Percentiles rank a stretch among this genome's conserved stretches.
Conservation (phyloP, 768 basidiomycete genomes). For the Gloeopeniophorella convolvens region DNA sequence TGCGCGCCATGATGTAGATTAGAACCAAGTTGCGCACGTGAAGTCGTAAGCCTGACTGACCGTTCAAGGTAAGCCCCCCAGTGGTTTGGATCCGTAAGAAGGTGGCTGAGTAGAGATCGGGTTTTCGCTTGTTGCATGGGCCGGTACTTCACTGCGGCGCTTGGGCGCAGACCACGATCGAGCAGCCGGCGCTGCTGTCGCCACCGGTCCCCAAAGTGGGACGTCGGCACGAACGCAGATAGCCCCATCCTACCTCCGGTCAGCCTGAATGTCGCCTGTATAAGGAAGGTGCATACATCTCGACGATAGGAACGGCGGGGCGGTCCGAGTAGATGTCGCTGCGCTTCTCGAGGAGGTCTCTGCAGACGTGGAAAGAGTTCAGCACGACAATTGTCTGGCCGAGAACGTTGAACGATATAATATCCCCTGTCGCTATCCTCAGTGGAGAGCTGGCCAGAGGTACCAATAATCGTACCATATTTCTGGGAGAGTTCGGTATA, state of each 20-base stretch:
- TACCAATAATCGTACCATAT: too few relatives aligned
- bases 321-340: too few relatives aligned
- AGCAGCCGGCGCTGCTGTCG: neutral
- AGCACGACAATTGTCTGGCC: neutral
- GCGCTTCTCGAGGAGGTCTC: neutral
- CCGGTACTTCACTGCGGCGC: neutral
- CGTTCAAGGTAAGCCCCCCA: neutral
- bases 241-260: neutral
- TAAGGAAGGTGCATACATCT: too few relatives aligned
- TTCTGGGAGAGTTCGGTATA: too few relatives aligned
- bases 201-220: neutral
- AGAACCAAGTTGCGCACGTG: too few relatives aligned
- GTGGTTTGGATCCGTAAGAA: neutral
- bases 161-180: neutral
- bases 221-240: neutral
- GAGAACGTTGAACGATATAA: neutral
- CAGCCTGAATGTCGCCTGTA: neutral
- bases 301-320: too few relatives aligned
- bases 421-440: too few relatives aligned
- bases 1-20: too few relatives aligned
- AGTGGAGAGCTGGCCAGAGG: too few relatives aligned
- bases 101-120: neutral
- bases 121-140: neutral
- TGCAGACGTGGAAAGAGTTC: neutral
- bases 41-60: neutral